These are phyloP conservation scores for Clonostachys chloroleuca DNA, from an alignment of 2,329 filamentous ascomycete genomes.

Conservation along the genomic window DNA sequence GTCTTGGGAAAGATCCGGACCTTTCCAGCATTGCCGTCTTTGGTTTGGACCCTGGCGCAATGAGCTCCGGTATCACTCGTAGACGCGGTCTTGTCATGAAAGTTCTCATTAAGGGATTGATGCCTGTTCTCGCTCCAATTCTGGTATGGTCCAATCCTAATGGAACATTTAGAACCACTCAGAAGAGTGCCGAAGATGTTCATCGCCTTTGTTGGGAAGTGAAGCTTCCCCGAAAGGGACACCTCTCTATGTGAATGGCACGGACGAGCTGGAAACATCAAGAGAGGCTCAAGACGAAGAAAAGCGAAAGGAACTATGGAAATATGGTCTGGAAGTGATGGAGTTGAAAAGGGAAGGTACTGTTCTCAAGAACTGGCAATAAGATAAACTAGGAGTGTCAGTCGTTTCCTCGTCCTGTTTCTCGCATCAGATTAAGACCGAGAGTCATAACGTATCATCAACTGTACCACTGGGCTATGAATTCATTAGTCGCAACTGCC, in stretches of 20 bases:
- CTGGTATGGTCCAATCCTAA: conserved; percentile 18
- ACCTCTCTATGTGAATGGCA: conserved; percentile 25
- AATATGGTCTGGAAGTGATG: conserved; percentile 15
- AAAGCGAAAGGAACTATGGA: conserved; percentile 23
- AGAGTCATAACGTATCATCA: no score
- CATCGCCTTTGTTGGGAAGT: conserved; percentile 21
- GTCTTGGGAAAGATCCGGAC: conserved; percentile 23
- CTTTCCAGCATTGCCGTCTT: conserved; percentile 26
- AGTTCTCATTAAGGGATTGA: conserved; percentile 11
- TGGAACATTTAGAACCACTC: conserved; percentile 15
- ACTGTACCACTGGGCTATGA: no score
- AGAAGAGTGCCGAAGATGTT: conserved; percentile 25
- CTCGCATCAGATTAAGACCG: no score
- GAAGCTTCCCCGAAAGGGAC: conserved; percentile 14
- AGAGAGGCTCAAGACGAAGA: conserved; percentile 19
- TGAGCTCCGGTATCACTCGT: conserved; percentile 22
- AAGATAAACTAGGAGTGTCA: background rate
- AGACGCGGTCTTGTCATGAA: conserved; percentile 14
- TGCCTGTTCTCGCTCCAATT: conserved; percentile 14
- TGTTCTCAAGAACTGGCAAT: conserved; percentile 16
- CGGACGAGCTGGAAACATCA: conserved; percentile 15
- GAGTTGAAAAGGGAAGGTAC: conserved; percentile 17
- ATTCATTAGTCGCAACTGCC: no score
- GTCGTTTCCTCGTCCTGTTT: no score
- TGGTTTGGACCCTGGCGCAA: conserved; percentile 30